phyloP scores from a whole-genome alignment of 2,329 filamentous ascomycete genomes.

The Aspergillus flavus region DNA sequence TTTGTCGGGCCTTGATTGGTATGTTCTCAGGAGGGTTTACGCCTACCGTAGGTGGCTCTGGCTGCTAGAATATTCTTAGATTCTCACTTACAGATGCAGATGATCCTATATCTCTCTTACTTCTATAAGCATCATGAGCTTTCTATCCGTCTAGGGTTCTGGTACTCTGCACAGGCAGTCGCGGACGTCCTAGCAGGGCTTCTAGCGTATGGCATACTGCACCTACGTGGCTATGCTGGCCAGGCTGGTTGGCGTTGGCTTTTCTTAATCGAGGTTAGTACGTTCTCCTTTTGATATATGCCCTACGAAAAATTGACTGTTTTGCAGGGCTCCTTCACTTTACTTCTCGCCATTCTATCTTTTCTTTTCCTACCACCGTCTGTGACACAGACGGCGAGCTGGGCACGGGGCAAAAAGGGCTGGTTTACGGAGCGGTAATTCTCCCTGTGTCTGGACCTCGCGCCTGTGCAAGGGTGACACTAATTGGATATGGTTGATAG shows the following conservation, averaged over 20 bases:
- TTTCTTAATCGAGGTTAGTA: conserved; percentile 36
- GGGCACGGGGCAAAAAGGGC: conserved; percentile 47
- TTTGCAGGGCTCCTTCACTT: conserved; percentile 25
- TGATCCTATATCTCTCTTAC: conserved; percentile 63
- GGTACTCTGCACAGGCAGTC: conserved; percentile 39
- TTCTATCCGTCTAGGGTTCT: conserved; percentile 47
- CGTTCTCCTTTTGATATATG: conserved; percentile 27
- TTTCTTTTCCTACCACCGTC: conserved; percentile 60
- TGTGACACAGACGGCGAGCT: conserved; percentile 58
- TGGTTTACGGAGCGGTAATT: conserved; percentile 61
- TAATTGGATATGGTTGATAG: conserved; percentile 12
- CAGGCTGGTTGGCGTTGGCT: conserved; percentile 40
- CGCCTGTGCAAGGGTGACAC: not conserved
- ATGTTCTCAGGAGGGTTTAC: conserved; percentile 52
- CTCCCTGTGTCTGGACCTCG: not conserved
- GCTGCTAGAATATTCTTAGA: not conserved
- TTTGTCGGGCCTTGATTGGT: conserved; percentile 48
- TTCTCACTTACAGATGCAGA: conserved; percentile 11
- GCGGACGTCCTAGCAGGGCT: conserved; percentile 47
- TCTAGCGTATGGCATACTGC: conserved; percentile 45
- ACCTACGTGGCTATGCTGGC: conserved; percentile 35
- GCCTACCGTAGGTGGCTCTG: conserved; percentile 27
- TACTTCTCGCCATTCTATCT: conserved; percentile 28
- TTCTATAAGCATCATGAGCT: conserved; percentile 71
- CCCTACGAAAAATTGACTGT: not conserved